Evolutionary conservation across 495 filamentous ascomycete genomes (phyloP), one percentile per base, ranked within the genome.

Genomic region (Apiosordaria backusii): DNA sequence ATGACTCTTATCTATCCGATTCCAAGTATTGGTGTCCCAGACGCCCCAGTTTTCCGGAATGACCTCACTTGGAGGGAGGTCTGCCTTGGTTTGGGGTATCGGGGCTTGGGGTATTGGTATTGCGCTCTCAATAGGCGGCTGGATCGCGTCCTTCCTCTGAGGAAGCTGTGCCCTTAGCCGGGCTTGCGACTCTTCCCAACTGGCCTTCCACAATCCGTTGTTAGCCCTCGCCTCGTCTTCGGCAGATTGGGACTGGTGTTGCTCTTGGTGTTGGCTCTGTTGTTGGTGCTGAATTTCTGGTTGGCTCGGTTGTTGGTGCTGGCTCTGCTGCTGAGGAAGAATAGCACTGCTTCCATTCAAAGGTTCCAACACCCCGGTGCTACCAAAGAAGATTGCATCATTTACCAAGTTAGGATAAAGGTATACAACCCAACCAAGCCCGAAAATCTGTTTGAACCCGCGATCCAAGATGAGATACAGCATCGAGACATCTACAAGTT

Each of bases 401-500:
- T 16, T 50, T 4, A 61, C 64, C 16, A 68, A 29, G 55, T 65
- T 58, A 9, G 22, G 50, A 21, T 64, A 66, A 23, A 64, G 9
- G n/a, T 7, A 35, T 13, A 2, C 1, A 16, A 54, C 60, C 72
- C 65, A 68, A 1, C 52, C 22, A 19, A 18, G 6, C 18, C 22
- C 19, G 18, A 67, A 62, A 19, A 25, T 25, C 24, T 25, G 40
- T 19, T 62, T 57, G 60, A 74, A 74, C 22, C n/a, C 60, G 1
- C 18, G n/a, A 61, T 72, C 69, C 3, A 64, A 7, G 3, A 61
- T 24, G 24, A 74, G 66, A 6, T 63, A 64, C 62, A 70, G 19
- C 2, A 72, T 3, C 3, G 25, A 10, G 22, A 29, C 62, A 50
- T 74, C 72, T 0, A 70, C n/a, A 0, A 74, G 52, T n/a, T 55